Percentiles rank a stretch among this genome's conserved stretches.
Evolutionary conservation across 306 rosid genomes (phyloP).

Genomic region (Quercus wislizeni): DNA sequence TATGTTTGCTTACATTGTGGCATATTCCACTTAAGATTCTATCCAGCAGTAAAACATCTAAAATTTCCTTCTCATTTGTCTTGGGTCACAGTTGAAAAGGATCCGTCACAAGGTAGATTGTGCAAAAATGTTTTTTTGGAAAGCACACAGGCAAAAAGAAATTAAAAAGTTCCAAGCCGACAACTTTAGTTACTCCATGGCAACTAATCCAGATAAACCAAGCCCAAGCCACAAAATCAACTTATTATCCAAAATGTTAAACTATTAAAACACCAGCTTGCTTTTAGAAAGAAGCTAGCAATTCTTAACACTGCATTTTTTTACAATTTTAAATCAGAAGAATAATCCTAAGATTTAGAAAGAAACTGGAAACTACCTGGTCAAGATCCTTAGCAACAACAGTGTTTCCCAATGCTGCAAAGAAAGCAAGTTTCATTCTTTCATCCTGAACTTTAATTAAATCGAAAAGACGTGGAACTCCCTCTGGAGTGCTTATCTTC

Average conservation of each 20-base stretch:
- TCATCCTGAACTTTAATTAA: conserved; percentile 77
- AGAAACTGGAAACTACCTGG: conserved; percentile 58
- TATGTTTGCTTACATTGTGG: neutral
- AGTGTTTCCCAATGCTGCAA: conserved; percentile 67
- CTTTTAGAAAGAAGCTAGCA: neutral
- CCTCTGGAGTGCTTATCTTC: conserved; percentile 72
- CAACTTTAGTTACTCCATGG: conserved; percentile 1
- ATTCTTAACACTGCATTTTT: neutral
- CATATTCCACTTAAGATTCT: neutral
- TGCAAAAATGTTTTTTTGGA: neutral
- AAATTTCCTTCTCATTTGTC: neutral
- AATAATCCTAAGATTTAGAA: neutral
- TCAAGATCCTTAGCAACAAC: conserved; percentile 86
- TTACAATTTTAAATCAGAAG: neutral
- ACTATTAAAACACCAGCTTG: conserved; percentile 1
- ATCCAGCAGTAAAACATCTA: neutral
- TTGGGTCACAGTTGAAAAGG: neutral
- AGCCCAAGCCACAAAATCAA: neutral
- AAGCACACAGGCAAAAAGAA: neutral
- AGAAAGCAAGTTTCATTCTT: conserved; percentile 92
- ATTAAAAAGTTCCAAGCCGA: neutral
- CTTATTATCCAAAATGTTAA: neutral
- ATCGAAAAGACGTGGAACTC: conserved; percentile 90
- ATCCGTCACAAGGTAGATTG: neutral
- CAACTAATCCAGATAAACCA: conserved; percentile 18